Evolutionary conservation across 306 rosid species (phyloP).

Genomic region (Quercus alba): DNA sequence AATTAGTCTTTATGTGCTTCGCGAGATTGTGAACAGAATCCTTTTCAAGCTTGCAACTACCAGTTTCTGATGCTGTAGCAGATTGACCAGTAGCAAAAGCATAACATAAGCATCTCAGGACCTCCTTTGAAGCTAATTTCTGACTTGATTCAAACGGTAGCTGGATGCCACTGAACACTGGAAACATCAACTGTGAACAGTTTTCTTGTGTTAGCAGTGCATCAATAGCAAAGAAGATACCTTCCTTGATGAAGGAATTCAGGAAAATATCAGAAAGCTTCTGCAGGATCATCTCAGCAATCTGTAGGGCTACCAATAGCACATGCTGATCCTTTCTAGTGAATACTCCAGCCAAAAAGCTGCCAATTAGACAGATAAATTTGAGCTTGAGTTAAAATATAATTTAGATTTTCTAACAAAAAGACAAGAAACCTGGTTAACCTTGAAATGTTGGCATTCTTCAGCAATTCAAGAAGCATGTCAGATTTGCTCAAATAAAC

Average conservation of each 20-base stretch:
- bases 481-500: constrained; percentile 68
- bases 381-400: constrained; percentile 24
- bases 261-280: constrained; percentile 67
- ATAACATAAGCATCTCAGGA: constrained; percentile 69
- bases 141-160: constrained; percentile 49
- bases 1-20: constrained; percentile 51
- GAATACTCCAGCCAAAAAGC: constrained; percentile 90
- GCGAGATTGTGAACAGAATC: constrained; percentile 80
- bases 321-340: constrained; percentile 92
- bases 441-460: constrained; percentile 82
- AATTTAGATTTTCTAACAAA: constrained; percentile 14
- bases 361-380: constrained; percentile 43
- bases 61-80: constrained; percentile 43
- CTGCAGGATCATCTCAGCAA: constrained; percentile 75
- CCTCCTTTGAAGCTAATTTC: constrained; percentile 56
- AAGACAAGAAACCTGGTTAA: constrained; percentile 34
- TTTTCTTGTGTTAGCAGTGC: constrained; percentile 67
- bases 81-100: constrained; percentile 61
- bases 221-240: constrained; percentile 84
- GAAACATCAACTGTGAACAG: constrained; percentile 56
- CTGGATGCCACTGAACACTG: constrained; percentile 48
- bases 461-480: constrained; percentile 70
- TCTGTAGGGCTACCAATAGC: constrained; percentile 68
- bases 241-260: constrained; percentile 82
- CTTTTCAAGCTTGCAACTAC: constrained; percentile 76